phyloP scores from a whole-genome alignment of 805 yeast species.

The Wickerhamiella kurtzmanii region DNA sequence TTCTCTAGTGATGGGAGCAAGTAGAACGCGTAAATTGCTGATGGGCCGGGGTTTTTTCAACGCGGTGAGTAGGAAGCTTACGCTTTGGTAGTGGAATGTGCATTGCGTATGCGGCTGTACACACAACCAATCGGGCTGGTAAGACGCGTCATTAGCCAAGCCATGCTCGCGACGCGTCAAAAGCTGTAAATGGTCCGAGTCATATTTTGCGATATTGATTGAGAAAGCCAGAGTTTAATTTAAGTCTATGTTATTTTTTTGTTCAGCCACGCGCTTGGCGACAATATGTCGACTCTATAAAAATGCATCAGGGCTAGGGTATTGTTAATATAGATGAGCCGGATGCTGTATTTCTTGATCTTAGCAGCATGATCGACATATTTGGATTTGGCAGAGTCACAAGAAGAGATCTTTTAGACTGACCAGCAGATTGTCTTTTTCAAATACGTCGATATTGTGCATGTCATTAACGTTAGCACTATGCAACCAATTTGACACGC shows the following conservation, averaged over 20 bases:
- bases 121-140: background rate
- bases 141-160: background rate
- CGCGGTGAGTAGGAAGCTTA: background rate
- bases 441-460: no score
- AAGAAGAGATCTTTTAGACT: no score
- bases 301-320: background rate
- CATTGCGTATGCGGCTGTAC: background rate
- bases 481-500: background rate
- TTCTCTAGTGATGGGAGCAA: background rate
- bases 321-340: no score
- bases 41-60: background rate
- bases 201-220: no score
- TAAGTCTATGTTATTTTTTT: background rate
- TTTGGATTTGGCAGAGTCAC: no score
- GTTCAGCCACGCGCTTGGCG: background rate
- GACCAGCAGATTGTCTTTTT: no score
- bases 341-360: no score
- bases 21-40: background rate
- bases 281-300: background rate
- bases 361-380: no score
- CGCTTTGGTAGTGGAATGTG: background rate
- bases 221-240: background rate
- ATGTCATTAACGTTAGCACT: background rate
- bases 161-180: background rate
- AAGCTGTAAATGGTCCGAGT: no score